Percentiles rank a stretch among this genome's conserved stretches.
phyloP scores from a whole-genome alignment of 805 yeast species.

The Monosporozyma solicola region DNA sequence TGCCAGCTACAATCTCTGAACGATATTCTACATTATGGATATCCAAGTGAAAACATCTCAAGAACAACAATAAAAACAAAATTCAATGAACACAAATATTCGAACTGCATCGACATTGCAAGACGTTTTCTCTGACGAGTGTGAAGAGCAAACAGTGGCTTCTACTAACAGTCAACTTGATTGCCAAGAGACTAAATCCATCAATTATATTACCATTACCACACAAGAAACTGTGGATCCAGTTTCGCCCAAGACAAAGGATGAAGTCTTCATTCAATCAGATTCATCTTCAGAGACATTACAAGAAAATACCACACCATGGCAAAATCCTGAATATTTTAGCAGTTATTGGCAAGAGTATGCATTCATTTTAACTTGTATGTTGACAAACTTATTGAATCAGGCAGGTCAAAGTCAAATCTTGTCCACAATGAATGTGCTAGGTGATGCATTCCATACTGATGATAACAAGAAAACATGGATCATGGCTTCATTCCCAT shows the following conservation, averaged over 20 bases:
- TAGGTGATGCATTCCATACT: slow-evolving; percentile 29
- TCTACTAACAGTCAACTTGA: neutral
- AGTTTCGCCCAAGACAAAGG: neutral
- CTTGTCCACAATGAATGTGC: slow-evolving; percentile 30
- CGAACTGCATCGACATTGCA: neutral
- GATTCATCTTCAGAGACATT: neutral
- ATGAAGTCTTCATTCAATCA: neutral
- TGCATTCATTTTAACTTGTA: slow-evolving; percentile 23
- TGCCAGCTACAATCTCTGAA: too few relatives aligned
- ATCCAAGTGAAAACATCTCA: neutral
- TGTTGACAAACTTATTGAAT: slow-evolving; percentile 33
- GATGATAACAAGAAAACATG: slow-evolving; percentile 37
- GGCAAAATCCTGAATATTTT: slow-evolving; percentile 18
- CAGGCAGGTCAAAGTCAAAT: slow-evolving; percentile 35
- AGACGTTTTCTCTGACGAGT: neutral
- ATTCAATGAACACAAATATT: neutral
- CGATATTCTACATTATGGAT: too few relatives aligned
- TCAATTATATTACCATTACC: neutral
- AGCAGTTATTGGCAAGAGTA: slow-evolving; percentile 16
- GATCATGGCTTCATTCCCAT: slow-evolving; percentile 64
- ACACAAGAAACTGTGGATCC: neutral
- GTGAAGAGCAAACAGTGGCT: neutral
- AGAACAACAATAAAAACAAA: neutral
- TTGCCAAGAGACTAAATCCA: neutral
- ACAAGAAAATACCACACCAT: slow-evolving; percentile 4